Evolutionary conservation across 345 rosid species (phyloP).

Genomic region (Lepidium aucheri): DNA sequence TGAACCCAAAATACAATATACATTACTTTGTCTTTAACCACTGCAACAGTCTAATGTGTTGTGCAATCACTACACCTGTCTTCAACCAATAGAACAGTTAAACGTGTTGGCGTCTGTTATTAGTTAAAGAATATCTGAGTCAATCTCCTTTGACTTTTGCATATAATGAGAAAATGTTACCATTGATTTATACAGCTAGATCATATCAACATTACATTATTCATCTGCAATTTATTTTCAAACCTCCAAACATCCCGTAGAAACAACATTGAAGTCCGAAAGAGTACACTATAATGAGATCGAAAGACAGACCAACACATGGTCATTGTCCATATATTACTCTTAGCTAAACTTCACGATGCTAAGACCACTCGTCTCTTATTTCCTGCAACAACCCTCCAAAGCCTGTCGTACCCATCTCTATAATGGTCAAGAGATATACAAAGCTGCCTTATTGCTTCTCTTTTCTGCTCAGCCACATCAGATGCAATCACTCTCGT

Average conservation of each 20-base stretch:
- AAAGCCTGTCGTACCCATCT: constrained; percentile 38
- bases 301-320: not conserved
- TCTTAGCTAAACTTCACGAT: not conserved
- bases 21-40: no score
- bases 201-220: constrained; percentile 7
- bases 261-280: not conserved
- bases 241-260: not conserved
- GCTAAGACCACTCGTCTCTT: constrained; percentile 16
- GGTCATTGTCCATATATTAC: not conserved
- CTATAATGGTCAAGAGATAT: constrained; percentile 59
- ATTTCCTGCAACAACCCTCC: constrained; percentile 34
- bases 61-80: no score
- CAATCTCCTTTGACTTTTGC: not conserved
- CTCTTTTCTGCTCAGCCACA: constrained; percentile 61
- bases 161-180: not conserved
- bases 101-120: no score
- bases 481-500: constrained; percentile 36
- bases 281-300: not conserved
- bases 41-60: no score
- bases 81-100: no score
- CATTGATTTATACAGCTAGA: not conserved
- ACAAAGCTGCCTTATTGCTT: constrained; percentile 69
- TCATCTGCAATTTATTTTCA: not conserved
- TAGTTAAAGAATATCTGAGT: not conserved
- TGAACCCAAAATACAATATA: no score